phyloP scores from a whole-genome alignment of 1,284 basidiomycete species.

The Baeospora myosura region DNA sequence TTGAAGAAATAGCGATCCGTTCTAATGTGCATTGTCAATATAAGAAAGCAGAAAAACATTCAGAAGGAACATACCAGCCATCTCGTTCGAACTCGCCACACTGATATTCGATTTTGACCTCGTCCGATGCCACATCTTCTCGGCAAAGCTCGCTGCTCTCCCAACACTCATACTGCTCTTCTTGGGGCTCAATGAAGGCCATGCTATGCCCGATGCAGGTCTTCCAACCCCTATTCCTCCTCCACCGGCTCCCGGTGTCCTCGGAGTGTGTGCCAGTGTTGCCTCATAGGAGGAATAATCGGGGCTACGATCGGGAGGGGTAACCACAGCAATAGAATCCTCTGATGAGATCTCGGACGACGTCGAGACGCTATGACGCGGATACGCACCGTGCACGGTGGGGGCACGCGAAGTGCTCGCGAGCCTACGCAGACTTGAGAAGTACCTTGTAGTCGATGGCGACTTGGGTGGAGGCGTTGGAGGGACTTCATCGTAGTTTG shows the following conservation, averaged over 20 bases:
- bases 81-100: conserved; percentile 27
- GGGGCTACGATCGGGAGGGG: conserved; percentile 18
- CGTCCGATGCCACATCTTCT: conserved; percentile 43
- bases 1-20: background rate
- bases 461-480: conserved; percentile 34
- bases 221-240: background rate
- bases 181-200: conserved; percentile 42
- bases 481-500: conserved; percentile 12
- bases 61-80: conserved; percentile 22
- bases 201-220: conserved; percentile 13
- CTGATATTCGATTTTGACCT: conserved; percentile 43
- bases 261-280: conserved; percentile 7
- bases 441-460: conserved; percentile 27
- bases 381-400: conserved; percentile 28
- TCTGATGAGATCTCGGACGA: conserved; percentile 51
- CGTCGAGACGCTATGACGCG: conserved; percentile 43
- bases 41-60: conserved; percentile 4
- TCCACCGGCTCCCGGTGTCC: conserved; percentile 7
- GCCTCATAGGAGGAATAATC: conserved; percentile 8
- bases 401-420: conserved; percentile 28
- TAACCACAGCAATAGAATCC: conserved; percentile 41
- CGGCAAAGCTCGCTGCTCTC: conserved; percentile 46
- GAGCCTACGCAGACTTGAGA: conserved; percentile 38
- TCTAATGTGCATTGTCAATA: background rate
- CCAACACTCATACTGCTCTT: conserved; percentile 31